phyloP scores from a whole-genome alignment of 331 rosid genomes.

The Dryas integrifolia region DNA sequence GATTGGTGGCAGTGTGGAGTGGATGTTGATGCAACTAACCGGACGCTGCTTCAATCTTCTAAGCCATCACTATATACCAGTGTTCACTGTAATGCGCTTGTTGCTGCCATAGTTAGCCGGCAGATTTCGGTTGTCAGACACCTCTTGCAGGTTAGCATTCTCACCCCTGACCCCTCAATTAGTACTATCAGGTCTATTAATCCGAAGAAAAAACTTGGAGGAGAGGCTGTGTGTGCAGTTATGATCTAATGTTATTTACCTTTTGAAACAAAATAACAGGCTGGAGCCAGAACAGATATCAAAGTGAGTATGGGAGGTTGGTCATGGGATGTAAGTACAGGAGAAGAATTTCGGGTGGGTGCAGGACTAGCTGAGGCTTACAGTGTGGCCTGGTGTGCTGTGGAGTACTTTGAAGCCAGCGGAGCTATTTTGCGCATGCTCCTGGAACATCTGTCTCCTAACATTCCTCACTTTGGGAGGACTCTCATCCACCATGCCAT shows the following conservation, averaged over 20 bases:
- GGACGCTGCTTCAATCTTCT: slow-evolving; percentile 57
- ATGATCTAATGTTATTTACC: not conserved
- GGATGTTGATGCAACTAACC: slow-evolving; percentile 45
- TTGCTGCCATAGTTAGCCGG: slow-evolving; percentile 58
- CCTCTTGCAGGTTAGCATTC: slow-evolving; percentile 50
- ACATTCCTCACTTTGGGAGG: slow-evolving; percentile 54
- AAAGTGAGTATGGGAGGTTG: slow-evolving; percentile 68
- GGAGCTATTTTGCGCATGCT: slow-evolving; percentile 52
- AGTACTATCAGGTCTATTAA: too few species aligned
- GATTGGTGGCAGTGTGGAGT: slow-evolving; percentile 49
- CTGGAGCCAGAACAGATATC: slow-evolving; percentile 47
- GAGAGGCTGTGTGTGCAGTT: too few species aligned
- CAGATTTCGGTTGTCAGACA: slow-evolving; percentile 52
- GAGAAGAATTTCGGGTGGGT: slow-evolving; percentile 67
- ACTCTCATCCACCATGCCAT: slow-evolving; percentile 62
- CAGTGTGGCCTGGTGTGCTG: slow-evolving; percentile 65
- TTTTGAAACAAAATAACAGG: slow-evolving; percentile 34
- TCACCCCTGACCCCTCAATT: not conserved
- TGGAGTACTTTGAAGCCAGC: slow-evolving; percentile 63
- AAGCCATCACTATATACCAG: slow-evolving; percentile 54
- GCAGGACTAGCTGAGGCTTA: slow-evolving; percentile 71
- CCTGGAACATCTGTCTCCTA: slow-evolving; percentile 40
- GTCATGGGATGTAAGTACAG: slow-evolving; percentile 61
- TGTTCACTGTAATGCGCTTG: slow-evolving; percentile 61
- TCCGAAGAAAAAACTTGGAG: not conserved